Percentiles rank a stretch among this genome's conserved stretches.
Conservation (phyloP, 129 eudicot genomes). For the Daucus carota region DH1_v3.0 NC_030386.2:32134001-32134500, state of each 20-base stretch:
- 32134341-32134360: conserved; percentile 61
- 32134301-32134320: background rate
- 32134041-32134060: too few relatives aligned
- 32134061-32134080: background rate
- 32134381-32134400: conserved; percentile 93
- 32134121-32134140: background rate
- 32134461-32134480: background rate
- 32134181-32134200: background rate
- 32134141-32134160: background rate
- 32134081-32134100: background rate
- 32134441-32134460: conserved; percentile 11
- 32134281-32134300: background rate
- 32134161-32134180: background rate
- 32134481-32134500: background rate
- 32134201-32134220: background rate
- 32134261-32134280: background rate
- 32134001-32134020: conserved; percentile 71
- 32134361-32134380: conserved; percentile 68
- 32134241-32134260: background rate
- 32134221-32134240: background rate
- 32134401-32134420: conserved; percentile 79
- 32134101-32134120: background rate
- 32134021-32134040: conserved; percentile 8
- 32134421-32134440: conserved; percentile 91
- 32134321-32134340: conserved; percentile 12